phyloP scores from a whole-genome alignment of 2,329 filamentous ascomycete species.

The Calonectria naviculata region DNA sequence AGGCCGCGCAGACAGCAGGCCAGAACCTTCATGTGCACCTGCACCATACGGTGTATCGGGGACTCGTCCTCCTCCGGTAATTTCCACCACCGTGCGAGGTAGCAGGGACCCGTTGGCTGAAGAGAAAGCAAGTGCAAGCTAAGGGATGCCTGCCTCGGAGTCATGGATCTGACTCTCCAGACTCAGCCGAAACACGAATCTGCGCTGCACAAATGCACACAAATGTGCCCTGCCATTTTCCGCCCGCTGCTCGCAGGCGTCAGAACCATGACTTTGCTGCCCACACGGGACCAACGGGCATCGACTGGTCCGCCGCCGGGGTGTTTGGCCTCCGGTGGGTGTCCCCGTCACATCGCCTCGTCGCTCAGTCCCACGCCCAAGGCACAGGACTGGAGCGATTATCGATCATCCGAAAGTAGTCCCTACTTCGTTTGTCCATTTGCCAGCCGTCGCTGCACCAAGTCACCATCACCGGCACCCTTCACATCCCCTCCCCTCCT shows the following conservation, averaged over 20 bases:
- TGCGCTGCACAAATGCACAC: constrained; percentile 9
- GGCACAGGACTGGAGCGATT: background rate
- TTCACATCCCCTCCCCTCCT: constrained; percentile 12
- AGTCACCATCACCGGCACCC: constrained; percentile 8
- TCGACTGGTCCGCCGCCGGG: constrained; percentile 2
- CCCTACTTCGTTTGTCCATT: background rate
- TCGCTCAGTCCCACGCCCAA: background rate
- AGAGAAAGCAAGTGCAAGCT: background rate
- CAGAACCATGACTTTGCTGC: background rate
- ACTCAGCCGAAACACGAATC: constrained; percentile 8
- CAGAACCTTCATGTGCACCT: constrained; percentile 12
- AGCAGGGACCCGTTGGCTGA: background rate
- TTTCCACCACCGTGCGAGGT: constrained; percentile 2
- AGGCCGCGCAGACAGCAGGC: constrained; percentile 9
- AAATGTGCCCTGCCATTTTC: constrained; percentile 1
- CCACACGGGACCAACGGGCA: constrained; percentile 5
- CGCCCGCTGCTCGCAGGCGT: background rate
- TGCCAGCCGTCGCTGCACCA: background rate
- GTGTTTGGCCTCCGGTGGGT: background rate
- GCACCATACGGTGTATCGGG: background rate
- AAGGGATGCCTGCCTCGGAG: background rate
- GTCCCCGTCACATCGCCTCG: background rate
- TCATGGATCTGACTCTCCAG: constrained; percentile 7
- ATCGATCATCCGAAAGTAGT: constrained; percentile 12
- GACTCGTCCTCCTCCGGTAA: background rate